Conservation (phyloP, 306 rosid species). For the Cicer chorassanicum region DNA sequence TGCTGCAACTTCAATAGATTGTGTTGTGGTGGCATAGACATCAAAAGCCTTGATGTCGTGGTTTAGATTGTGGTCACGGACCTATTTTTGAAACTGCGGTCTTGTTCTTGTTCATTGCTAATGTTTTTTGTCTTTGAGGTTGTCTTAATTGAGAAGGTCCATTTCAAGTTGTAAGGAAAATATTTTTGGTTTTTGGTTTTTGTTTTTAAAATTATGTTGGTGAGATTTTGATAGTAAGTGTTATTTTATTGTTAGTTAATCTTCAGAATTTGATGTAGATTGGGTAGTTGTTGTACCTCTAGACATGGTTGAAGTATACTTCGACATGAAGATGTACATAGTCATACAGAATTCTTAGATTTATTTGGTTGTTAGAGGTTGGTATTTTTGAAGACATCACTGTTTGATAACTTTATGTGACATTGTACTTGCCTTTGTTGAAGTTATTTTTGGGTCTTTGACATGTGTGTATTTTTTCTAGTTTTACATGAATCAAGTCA, state of each 20-base stretch:
- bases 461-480: not conserved
- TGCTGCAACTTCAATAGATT: not conserved
- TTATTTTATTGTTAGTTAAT: slow-evolving; percentile 5
- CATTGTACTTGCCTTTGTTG: slow-evolving; percentile 33
- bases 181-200: not conserved
- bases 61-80: not conserved
- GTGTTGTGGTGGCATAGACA: not conserved
- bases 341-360: slow-evolving; percentile 8
- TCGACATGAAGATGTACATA: slow-evolving; percentile 28
- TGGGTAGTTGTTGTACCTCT: slow-evolving; percentile 39
- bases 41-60: not conserved
- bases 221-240: slow-evolving; percentile 3
- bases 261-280: slow-evolving; percentile 20
- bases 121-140: not conserved
- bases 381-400: slow-evolving; percentile 32
- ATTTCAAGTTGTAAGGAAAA: not conserved
- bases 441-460: slow-evolving; percentile 43
- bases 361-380: slow-evolving; percentile 41
- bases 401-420: slow-evolving; percentile 6
- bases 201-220: not conserved
- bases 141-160: not conserved
- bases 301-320: slow-evolving; percentile 33
- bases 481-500: slow-evolving; percentile 22
- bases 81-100: not conserved
- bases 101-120: not conserved